A percentile compares a stretch with the other conserved stretches of the same genome.
Evolutionary conservation across 805 yeast species (phyloP).

Genomic region (Starmerella geochares): DNA sequence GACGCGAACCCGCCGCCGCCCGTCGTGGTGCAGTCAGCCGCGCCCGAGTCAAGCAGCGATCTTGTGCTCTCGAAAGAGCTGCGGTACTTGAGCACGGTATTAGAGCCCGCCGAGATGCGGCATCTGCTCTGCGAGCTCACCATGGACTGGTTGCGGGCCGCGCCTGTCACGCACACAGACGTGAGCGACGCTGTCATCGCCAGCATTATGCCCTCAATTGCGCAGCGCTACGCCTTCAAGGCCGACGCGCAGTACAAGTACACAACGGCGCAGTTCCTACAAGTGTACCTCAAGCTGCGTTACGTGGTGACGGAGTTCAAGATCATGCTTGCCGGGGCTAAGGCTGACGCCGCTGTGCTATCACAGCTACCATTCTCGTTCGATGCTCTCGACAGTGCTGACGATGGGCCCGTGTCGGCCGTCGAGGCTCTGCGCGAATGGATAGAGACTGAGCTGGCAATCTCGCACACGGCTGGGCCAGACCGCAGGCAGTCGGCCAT

Average conservation of each 20-base stretch:
- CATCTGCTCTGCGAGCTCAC: slow-evolving; percentile 20
- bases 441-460: neutral
- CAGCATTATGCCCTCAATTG: slow-evolving; percentile 22
- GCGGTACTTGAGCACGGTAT: slow-evolving; percentile 21
- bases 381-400: slow-evolving; percentile 1
- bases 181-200: slow-evolving; percentile 25
- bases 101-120: slow-evolving; percentile 23
- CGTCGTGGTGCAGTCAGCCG: slow-evolving; percentile 14
- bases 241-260: slow-evolving; percentile 26
- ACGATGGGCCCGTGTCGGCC: slow-evolving; percentile 17
- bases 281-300: slow-evolving; percentile 23
- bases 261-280: slow-evolving; percentile 25
- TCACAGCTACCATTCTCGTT: slow-evolving; percentile 5
- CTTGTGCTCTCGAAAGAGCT: slow-evolving; percentile 19
- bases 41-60: slow-evolving; percentile 8
- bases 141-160: slow-evolving; percentile 14
- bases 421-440: slow-evolving; percentile 15
- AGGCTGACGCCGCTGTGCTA: slow-evolving; percentile 18
- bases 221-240: slow-evolving; percentile 20
- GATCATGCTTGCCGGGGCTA: slow-evolving; percentile 19
- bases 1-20: slow-evolving; percentile 19
- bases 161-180: slow-evolving; percentile 24
- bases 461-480: neutral
- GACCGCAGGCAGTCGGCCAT: neutral
- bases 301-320: slow-evolving; percentile 23